Evolutionary conservation across 768 basidiomycete genomes (phyloP).

Genomic region (Dacryopinax primogenitus): DNA sequence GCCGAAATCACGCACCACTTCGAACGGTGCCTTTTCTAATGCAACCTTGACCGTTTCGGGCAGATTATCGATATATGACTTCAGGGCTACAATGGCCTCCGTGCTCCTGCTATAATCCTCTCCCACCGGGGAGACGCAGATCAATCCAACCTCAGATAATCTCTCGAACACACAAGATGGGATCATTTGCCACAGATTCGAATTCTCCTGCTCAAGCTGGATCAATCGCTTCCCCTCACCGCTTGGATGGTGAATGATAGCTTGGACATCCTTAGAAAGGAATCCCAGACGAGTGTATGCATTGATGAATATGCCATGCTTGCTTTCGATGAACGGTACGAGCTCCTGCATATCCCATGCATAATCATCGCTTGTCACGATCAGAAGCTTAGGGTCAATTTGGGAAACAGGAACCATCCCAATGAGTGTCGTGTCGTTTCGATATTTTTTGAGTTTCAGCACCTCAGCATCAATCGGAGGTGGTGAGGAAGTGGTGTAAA

Average conservation of each 20-base stretch:
- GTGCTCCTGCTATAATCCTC: conserved; percentile 5
- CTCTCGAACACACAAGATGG: background rate
- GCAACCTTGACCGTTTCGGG: background rate
- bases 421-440: background rate
- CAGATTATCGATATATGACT: background rate
- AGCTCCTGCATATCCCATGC: conserved; percentile 3
- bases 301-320: background rate
- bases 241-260: background rate
- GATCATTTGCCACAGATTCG: background rate
- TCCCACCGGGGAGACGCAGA: background rate
- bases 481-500: background rate
- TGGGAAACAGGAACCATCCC: background rate
- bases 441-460: background rate
- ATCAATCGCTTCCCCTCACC: background rate
- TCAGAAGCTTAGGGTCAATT: background rate
- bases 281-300: background rate
- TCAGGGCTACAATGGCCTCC: background rate
- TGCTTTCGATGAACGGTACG: background rate
- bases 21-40: background rate
- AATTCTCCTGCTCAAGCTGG: background rate
- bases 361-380: background rate
- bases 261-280: background rate
- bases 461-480: background rate
- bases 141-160: background rate
- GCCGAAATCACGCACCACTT: background rate